Conservation (phyloP, 2,329 filamentous ascomycete genomes). For the Chaetothyriales sp. region DNA sequence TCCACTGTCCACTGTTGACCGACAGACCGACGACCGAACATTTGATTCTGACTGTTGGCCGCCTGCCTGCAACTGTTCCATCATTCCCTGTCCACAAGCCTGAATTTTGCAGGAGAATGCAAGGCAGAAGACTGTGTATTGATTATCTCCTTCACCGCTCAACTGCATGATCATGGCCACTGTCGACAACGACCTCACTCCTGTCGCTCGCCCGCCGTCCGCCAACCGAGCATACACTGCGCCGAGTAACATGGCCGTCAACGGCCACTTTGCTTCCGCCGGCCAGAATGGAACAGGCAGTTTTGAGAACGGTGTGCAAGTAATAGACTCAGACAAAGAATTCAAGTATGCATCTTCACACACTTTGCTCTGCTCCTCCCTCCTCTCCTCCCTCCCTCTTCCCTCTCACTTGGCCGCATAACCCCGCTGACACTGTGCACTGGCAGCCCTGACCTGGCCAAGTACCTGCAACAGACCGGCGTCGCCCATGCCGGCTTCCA, state of each 20-base stretch:
- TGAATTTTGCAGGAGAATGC: too few relatives aligned
- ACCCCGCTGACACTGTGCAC: constrained; percentile 6
- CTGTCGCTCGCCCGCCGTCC: constrained; percentile 10
- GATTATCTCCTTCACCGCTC: too few relatives aligned
- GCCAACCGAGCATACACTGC: constrained; percentile 18
- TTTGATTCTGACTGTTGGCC: too few relatives aligned
- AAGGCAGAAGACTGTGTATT: too few relatives aligned
- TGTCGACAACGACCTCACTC: constrained; percentile 6
- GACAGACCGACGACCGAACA: too few relatives aligned
- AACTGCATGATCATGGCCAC: not conserved
- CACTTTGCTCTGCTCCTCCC: not conserved
- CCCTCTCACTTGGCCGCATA: not conserved
- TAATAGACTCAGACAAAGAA: constrained; percentile 88
- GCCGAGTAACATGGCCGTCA: constrained; percentile 27
- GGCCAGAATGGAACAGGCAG: constrained; percentile 25
- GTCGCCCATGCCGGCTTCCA: constrained; percentile 88
- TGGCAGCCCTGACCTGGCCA: constrained; percentile 55
- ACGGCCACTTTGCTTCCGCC: constrained; percentile 32
- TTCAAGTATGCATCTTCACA: constrained; percentile 59
- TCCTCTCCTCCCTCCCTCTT: not conserved
- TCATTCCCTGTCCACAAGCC: too few relatives aligned
- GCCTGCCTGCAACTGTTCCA: too few relatives aligned
- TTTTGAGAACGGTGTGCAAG: constrained; percentile 90
- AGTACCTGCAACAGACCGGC: constrained; percentile 65
- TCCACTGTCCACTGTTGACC: too few relatives aligned